A percentile compares a stretch with the other conserved stretches of the same genome.
phyloP scores from a whole-genome alignment of 2,329 filamentous ascomycete genomes.

The Penicillium expansum region DNA sequence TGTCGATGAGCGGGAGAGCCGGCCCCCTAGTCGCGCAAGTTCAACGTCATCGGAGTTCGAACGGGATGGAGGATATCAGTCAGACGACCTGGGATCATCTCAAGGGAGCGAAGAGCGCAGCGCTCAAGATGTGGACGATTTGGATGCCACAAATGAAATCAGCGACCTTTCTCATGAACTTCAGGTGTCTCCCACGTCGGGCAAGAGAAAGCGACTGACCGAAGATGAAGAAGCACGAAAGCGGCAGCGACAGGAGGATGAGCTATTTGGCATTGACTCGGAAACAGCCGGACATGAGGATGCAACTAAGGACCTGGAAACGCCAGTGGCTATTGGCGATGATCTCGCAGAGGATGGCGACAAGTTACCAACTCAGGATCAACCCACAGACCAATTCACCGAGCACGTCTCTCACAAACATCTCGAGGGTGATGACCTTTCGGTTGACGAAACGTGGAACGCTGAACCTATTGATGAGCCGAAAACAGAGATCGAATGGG shows the following conservation, averaged over 20 bases:
- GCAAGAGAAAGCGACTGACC: conserved; percentile 72
- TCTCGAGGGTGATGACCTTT: conserved; percentile 5
- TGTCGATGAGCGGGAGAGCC: conserved; percentile 82
- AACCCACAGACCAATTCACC: neutral
- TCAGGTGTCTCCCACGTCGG: conserved; percentile 55
- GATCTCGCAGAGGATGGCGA: conserved; percentile 1
- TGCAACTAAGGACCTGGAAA: conserved; percentile 40
- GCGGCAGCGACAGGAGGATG: conserved; percentile 79
- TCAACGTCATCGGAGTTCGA: conserved; percentile 53
- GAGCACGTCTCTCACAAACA: conserved; percentile 5
- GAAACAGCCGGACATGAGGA: conserved; percentile 54
- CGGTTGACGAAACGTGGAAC: conserved; percentile 28
- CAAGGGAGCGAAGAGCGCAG: conserved; percentile 6
- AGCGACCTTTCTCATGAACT: conserved; percentile 27
- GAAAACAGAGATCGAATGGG: conserved; percentile 56
- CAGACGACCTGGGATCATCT: conserved; percentile 24
- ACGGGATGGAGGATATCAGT: conserved; percentile 40
- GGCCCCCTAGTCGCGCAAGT: conserved; percentile 69
- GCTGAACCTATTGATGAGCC: conserved; percentile 32
- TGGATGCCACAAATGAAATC: neutral
- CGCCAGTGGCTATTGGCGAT: neutral
- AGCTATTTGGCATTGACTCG: conserved; percentile 66
- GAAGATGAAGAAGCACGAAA: conserved; percentile 70
- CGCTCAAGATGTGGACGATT: conserved; percentile 16
- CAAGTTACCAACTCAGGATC: conserved; percentile 4